Conservation (phyloP, 208 protist species). For the Wallacemonas collosoma region DNA sequence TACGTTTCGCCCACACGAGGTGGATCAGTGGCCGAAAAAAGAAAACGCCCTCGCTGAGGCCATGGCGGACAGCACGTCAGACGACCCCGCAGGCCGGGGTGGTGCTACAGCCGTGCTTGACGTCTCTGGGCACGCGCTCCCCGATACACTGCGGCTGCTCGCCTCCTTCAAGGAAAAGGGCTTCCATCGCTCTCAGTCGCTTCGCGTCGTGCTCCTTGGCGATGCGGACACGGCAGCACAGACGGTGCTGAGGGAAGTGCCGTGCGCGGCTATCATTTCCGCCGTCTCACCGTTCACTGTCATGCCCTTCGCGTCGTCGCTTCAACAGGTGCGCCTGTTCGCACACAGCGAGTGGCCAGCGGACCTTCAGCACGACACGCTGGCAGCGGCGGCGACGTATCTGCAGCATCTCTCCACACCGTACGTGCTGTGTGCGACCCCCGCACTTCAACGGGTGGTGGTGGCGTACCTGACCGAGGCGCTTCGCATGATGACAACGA, state of each 20-base stretch:
- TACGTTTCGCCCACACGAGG: slow-evolving; percentile 27
- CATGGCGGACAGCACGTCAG: slow-evolving; percentile 13
- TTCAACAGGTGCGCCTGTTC: slow-evolving; percentile 75
- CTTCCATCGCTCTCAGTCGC: slow-evolving; percentile 21
- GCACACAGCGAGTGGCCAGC: slow-evolving; percentile 37
- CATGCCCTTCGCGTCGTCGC: slow-evolving; percentile 22
- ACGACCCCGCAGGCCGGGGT: slow-evolving; percentile 12
- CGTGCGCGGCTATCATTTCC: slow-evolving; percentile 54
- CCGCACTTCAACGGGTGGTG: slow-evolving; percentile 46
- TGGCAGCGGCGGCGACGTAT: slow-evolving; percentile 57
- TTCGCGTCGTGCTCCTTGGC: slow-evolving; percentile 55
- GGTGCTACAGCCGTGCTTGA: slow-evolving; percentile 58
- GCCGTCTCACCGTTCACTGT: slow-evolving; percentile 36
- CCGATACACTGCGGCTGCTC: slow-evolving; percentile 45
- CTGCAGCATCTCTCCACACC: slow-evolving; percentile 40
- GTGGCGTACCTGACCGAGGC: slow-evolving; percentile 49
- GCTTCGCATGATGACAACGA: slow-evolving; percentile 18
- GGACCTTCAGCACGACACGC: slow-evolving; percentile 45
- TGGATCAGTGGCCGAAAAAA: slow-evolving; percentile 15
- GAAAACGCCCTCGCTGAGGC: slow-evolving; percentile 13
- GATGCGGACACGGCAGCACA: slow-evolving; percentile 31
- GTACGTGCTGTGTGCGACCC: slow-evolving; percentile 48
- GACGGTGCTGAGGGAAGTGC: slow-evolving; percentile 29
- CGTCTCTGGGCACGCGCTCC: slow-evolving; percentile 40
- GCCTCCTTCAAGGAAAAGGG: slow-evolving; percentile 20